Conservation (phyloP, 2,329 filamentous ascomycete genomes). For the Colletotrichum sp. region DNA sequence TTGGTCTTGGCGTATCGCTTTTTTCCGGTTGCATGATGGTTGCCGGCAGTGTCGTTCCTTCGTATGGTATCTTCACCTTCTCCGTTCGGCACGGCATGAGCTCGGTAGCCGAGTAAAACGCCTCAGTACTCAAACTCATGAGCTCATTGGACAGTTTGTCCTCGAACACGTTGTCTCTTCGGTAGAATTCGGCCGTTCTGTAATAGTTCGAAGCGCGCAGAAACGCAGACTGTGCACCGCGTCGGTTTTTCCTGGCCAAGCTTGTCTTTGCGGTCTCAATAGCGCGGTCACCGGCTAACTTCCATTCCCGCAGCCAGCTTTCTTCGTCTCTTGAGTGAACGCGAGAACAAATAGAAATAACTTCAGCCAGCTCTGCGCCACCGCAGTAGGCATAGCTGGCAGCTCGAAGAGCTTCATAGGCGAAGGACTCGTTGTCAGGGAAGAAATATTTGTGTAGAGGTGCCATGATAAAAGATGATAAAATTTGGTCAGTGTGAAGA, state of each 20-base stretch:
- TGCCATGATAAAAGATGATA: background rate
- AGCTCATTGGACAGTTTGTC: background rate
- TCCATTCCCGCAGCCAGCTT: background rate
- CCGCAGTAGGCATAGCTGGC: background rate
- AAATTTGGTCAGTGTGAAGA: background rate
- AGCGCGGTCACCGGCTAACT: background rate
- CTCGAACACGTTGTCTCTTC: background rate
- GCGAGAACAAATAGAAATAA: background rate
- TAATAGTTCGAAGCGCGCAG: background rate
- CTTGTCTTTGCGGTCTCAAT: background rate
- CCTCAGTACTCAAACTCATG: rapidly evolving
- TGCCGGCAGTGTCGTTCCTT: background rate
- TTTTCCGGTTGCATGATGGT: background rate
- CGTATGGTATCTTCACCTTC: background rate
- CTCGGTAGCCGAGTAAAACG: background rate
- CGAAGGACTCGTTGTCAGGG: background rate
- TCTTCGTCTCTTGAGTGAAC: background rate
- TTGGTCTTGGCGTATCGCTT: background rate
- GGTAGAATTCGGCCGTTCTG: background rate
- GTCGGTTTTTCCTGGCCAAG: background rate
- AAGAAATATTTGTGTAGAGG: background rate
- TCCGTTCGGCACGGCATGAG: background rate
- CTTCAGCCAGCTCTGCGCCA: background rate
- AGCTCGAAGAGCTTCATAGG: background rate
- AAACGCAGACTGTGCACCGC: background rate